phyloP scores from a whole-genome alignment of 202 grass and related monocot genomes.

The Schoenoplectus tabernaemontani region DNA sequence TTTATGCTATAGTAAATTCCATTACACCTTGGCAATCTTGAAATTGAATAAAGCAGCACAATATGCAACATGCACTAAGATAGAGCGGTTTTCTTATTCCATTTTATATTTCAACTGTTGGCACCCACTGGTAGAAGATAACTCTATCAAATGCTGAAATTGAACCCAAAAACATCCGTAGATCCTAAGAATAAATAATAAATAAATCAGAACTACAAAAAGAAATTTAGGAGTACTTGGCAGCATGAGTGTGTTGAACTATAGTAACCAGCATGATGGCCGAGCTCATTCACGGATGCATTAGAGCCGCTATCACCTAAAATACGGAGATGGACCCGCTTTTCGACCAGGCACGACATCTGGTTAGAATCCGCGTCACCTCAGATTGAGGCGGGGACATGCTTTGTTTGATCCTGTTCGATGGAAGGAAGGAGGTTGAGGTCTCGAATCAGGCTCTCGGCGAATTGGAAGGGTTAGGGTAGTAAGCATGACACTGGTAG shows the following conservation, averaged over 20 bases:
- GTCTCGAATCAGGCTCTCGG: slow-evolving; percentile 70
- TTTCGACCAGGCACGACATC: slow-evolving; percentile 45
- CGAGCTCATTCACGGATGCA: slow-evolving; percentile 47
- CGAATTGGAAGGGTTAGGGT: slow-evolving; percentile 22
- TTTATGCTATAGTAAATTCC: not conserved
- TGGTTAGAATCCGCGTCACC: not conserved
- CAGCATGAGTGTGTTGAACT: slow-evolving; percentile 57
- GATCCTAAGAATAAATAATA: not conserved
- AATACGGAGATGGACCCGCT: slow-evolving; percentile 49
- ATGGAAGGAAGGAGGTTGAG: slow-evolving; percentile 75
- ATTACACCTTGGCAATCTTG: not conserved
- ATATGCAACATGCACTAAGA: not conserved
- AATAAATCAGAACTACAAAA: not conserved
- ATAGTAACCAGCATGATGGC: slow-evolving; percentile 90
- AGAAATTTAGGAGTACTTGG: slow-evolving; percentile 33
- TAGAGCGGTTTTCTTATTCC: not conserved
- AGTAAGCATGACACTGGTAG: not conserved
- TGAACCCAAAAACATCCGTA: not conserved
- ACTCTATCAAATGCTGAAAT: not conserved
- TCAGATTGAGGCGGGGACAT: not conserved
- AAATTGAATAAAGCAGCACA: not conserved
- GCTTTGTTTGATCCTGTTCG: too few relatives aligned
- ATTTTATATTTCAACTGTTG: not conserved
- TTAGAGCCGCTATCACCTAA: slow-evolving; percentile 25
- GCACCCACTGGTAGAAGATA: not conserved